phyloP scores from a whole-genome alignment of 257 asterid genomes.

The Solanum sitiens region DNA sequence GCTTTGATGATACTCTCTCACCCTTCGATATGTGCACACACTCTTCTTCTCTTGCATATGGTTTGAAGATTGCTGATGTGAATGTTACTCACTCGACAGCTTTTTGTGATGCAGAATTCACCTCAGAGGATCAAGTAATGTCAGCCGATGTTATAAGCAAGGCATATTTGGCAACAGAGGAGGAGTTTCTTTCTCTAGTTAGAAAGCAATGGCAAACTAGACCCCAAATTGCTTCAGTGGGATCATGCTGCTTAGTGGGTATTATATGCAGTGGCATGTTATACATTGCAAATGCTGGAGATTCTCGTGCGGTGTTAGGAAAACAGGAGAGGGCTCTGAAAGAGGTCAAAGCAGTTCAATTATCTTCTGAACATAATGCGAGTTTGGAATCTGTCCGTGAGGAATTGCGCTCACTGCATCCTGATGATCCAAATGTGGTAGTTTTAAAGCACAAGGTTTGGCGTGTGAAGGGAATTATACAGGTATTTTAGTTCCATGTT shows the following conservation, averaged over 20 bases:
- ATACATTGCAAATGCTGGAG: slow-evolving; percentile 78
- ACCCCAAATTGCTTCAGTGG: slow-evolving; percentile 78
- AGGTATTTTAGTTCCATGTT: slow-evolving; percentile 30
- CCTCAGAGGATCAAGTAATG: slow-evolving; percentile 57
- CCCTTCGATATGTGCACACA: not conserved
- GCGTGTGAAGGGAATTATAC: slow-evolving; percentile 90
- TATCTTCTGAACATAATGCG: slow-evolving; percentile 75
- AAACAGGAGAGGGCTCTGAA: slow-evolving; percentile 28
- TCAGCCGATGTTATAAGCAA: slow-evolving; percentile 57
- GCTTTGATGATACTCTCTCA: not conserved
- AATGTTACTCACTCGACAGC: slow-evolving; percentile 25
- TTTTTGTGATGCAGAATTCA: slow-evolving; percentile 51
- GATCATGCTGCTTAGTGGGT: slow-evolving; percentile 81
- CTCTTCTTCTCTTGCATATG: not conserved
- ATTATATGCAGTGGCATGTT: slow-evolving; percentile 47
- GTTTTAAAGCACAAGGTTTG: slow-evolving; percentile 70
- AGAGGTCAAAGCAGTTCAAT: slow-evolving; percentile 55
- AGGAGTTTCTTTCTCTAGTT: slow-evolving; percentile 60
- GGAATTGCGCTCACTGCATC: slow-evolving; percentile 57
- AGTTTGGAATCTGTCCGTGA: slow-evolving; percentile 53
- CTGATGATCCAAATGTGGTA: slow-evolving; percentile 68
- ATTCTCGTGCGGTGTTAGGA: slow-evolving; percentile 72
- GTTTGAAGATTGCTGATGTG: slow-evolving; percentile 7
- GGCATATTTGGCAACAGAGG: slow-evolving; percentile 71
- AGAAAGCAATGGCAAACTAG: slow-evolving; percentile 48